These are phyloP conservation scores for Psilocybe sp. DNA, from an alignment of 768 basidiomycete genomes.

Conservation along the genomic window DNA sequence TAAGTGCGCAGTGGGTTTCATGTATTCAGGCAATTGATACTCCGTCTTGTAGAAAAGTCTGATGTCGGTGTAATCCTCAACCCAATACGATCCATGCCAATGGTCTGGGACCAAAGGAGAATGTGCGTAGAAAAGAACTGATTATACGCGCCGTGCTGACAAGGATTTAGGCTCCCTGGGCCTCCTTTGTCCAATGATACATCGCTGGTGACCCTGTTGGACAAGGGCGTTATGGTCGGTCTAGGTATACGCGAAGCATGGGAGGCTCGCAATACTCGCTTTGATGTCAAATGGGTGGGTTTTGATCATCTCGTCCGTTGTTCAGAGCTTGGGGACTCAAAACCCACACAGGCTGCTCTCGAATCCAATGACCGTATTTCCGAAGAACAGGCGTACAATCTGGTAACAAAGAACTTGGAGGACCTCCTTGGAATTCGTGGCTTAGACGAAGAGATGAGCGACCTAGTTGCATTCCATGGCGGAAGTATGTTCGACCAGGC, in stretches of 20 bases:
- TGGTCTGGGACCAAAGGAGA: conserved; percentile 67
- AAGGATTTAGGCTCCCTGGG: conserved; percentile 55
- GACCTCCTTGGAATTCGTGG: conserved; percentile 35
- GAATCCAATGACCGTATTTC: conserved; percentile 45
- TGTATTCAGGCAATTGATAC: not conserved
- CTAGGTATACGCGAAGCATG: conserved; percentile 66
- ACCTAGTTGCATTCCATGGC: conserved; percentile 61
- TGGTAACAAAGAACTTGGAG: conserved; percentile 46
- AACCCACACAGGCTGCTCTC: conserved; percentile 36
- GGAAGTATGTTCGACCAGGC: conserved; percentile 55
- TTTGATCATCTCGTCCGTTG: not conserved
- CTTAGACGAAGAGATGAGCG: conserved; percentile 40
- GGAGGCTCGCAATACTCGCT: conserved; percentile 71
- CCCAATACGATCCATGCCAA: conserved; percentile 66
- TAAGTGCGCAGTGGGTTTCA: conserved; percentile 10
- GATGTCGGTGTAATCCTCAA: conserved; percentile 49
- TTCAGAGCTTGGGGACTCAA: not conserved
- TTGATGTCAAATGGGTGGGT: conserved; percentile 79
- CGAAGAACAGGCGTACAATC: conserved; percentile 36
- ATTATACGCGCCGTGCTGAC: not conserved
- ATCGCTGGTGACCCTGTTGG: conserved; percentile 58
- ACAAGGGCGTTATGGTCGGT: conserved; percentile 78
- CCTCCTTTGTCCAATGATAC: conserved; percentile 69
- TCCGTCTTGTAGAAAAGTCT: conserved; percentile 35
- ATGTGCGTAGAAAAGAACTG: conserved; percentile 41